Base-by-base conservation (phyloP, 2,329 filamentous ascomycete species). In the Phaeosphaeriaceae sp. region DNA sequence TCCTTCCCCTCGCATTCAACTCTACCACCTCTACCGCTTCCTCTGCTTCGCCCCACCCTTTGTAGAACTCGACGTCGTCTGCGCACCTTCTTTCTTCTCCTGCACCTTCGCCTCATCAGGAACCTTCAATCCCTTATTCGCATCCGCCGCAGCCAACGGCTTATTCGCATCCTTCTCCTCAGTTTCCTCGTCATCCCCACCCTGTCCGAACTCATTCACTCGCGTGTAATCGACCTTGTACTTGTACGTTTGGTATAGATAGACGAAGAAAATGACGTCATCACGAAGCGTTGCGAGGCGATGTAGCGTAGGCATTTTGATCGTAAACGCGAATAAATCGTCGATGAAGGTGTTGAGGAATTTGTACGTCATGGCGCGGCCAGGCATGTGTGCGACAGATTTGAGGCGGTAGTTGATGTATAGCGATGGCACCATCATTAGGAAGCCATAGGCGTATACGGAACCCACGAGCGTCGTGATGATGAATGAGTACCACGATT, bases 391-490 rank as follows among this genome's bases (percentile, higher is more conserved):
- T 9, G 94, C 94, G 28, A 97, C 90, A 61, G 79, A 83, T 73
- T 85, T 96, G 61, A 99, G 85, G 11, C 93, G 87, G 80, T 99
- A 99, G 82, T 99, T 99, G 85, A 99, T 99, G 79, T 97, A 99
- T 28, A 99, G 81, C 51, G 87, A 89, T 12, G 94, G 94, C 7
- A 99, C 89, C 94, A 99, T 99, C 92, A 99, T 96, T 54, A 99
- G 79, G 82, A 99, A 99, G 4, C 94, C 94, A 71, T 99, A 99
- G 0, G 94, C 92, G 73, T 99, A 99, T 42, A 99, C 94, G 35
- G 89, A 93, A 9, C 92, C 94, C 17, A 99, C 94, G 8, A 99
- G 86, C 0, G 93, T 97, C 18, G 94, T 86, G 71, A 99, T 96
- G 73, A 95, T 83, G 79, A 92, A 99, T 35, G 89, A 94, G 78